A percentile compares a stretch with the other conserved stretches of the same genome.
Conservation (phyloP, 257 asterid species). For the Salvia hispanica region DNA sequence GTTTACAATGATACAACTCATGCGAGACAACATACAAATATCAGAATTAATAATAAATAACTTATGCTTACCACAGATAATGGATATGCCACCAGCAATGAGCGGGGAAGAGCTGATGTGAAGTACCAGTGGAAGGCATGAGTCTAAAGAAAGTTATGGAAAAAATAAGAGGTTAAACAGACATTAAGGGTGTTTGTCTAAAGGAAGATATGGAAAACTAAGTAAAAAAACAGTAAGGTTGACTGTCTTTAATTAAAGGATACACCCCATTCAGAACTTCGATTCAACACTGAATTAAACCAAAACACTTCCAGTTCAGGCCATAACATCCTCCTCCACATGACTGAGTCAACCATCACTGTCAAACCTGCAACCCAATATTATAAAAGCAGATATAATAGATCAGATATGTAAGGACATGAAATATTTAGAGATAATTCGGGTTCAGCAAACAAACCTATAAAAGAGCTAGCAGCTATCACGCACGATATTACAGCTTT, state of each 20-base stretch:
- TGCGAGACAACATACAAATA: not conserved
- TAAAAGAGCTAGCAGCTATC: constrained; percentile 53
- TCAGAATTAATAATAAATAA: not conserved
- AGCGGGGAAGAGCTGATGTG: constrained; percentile 98
- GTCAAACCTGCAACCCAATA: constrained; percentile 68
- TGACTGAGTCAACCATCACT: constrained; percentile 64
- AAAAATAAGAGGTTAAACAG: constrained; percentile 9
- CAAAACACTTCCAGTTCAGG: constrained; percentile 95
- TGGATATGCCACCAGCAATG: constrained; percentile 86
- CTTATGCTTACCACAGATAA: constrained; percentile 74
- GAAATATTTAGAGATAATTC: constrained; percentile 12
- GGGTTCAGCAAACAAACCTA: constrained; percentile 60
- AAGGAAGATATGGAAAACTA: constrained; percentile 39
- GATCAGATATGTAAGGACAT: constrained; percentile 18
- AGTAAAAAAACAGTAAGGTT: constrained; percentile 15
- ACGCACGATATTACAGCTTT: constrained; percentile 67
- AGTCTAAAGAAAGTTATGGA: constrained; percentile 59
- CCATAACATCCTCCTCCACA: constrained; percentile 87
- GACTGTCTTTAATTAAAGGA: constrained; percentile 47
- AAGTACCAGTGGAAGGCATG: constrained; percentile 95
- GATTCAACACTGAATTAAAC: constrained; percentile 95
- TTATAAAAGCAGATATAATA: constrained; percentile 19
- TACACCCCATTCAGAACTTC: constrained; percentile 99
- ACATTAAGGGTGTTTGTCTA: not conserved
- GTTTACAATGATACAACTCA: too few relatives aligned